Evolutionary conservation across 192 early-diverging fungal species (phyloP).

Genomic region (Coemansia sp.): DNA sequence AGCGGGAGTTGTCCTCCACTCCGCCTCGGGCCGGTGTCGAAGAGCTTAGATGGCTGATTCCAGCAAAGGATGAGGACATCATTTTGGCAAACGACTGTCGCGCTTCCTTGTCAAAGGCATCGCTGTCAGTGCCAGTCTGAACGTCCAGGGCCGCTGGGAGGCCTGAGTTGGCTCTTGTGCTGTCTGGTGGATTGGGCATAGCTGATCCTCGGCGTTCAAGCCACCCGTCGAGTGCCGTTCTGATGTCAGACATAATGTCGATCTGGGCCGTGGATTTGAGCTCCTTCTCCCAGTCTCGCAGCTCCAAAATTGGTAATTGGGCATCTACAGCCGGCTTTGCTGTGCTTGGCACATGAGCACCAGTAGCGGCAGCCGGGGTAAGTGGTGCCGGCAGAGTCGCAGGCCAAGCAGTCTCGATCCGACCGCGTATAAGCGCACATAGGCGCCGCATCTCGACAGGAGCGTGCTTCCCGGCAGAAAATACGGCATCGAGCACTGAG

Average conservation of each 20-base stretch:
- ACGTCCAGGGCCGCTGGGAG: neutral
- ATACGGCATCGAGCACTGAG: conserved; percentile 49
- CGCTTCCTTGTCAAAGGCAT: conserved; percentile 3
- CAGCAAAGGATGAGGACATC: conserved; percentile 1
- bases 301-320: conserved; percentile 38
- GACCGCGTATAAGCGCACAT: conserved; percentile 42
- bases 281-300: conserved; percentile 43
- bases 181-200: neutral
- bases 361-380: conserved; percentile 8
- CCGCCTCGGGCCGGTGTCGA: neutral
- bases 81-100: neutral
- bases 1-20: neutral
- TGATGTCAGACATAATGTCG: conserved; percentile 45
- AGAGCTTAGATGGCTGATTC: neutral
- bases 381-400: conserved; percentile 7
- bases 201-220: conserved; percentile 30
- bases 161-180: neutral
- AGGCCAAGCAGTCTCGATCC: conserved; percentile 43
- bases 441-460: conserved; percentile 45
- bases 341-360: neutral
- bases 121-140: too few species aligned
- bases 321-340: conserved; percentile 3
- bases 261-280: conserved; percentile 38
- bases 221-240: conserved; percentile 41
- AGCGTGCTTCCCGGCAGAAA: conserved; percentile 42